Base-by-base conservation (phyloP, 768 basidiomycete species). In the Pisolithus marmoratus region DNA sequence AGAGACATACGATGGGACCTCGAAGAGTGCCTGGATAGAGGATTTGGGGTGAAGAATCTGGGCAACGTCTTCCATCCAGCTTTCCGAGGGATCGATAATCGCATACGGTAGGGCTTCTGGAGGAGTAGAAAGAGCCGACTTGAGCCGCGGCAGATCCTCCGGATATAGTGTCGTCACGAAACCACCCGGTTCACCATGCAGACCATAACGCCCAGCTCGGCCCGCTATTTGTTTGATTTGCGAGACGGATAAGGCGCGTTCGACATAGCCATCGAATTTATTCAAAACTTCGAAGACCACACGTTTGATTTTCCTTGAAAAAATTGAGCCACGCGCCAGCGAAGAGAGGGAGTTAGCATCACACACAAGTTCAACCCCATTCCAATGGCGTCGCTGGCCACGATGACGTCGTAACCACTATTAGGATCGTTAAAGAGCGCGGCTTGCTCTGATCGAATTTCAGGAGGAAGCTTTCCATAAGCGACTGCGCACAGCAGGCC, bases 341-440 rank as follows among this genome's bases (percentile, higher is more conserved):
- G 24, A 5, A 23, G 23, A 43, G 27, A 47, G 19, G 24, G 19
- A 11, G 19, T 4, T 7, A 19, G 23, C 3, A 2, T 29, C 11
- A 73, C 88, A 41, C 66, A 97, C 96, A 99, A 70, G 63, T 99
- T 98, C 20, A 99, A 76, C 0, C 96, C 96, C 93, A 99, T 94
- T 2, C 96, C 94, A 46, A 97, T 85, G 0, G 94, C 93, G 62
- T 99, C 96, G 59, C 90, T 94, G 2, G 91, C 95, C 17, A 98
- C 82, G 38, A 99, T 76, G 2, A 98, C 85, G 59, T 95, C 89
- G 60, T 88, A 90, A 2, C 82, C 85, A n/a, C 85, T 90, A 38
- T 80, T 63, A 0, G 82, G 82, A 54, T 90, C 81, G 60, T 99
- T 98, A 77, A 98, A 98, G 31, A 92, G 75, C 9, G 82, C 81